Percentiles rank a stretch among this genome's conserved stretches.
phyloP scores from a whole-genome alignment of 2,329 filamentous ascomycete genomes.

The Penicillium sp. region DNA sequence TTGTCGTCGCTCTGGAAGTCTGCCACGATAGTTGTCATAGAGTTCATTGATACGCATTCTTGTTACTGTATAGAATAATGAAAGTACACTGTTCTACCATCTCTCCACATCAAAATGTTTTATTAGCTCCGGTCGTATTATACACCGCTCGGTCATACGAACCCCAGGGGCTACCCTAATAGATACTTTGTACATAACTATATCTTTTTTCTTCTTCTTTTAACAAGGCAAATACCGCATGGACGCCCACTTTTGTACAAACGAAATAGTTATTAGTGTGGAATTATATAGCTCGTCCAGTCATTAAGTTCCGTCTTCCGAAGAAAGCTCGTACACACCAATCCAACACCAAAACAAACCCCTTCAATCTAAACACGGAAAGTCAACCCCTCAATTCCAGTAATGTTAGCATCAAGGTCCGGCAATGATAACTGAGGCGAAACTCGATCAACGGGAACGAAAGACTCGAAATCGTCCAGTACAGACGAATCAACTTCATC shows the following conservation, averaged over 20 bases:
- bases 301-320: not conserved
- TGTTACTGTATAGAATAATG: constrained; percentile 8
- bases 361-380: constrained; percentile 3
- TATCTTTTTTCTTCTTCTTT: too few species aligned
- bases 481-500: constrained; percentile 4
- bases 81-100: too few species aligned
- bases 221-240: too few species aligned
- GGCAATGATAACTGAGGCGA: constrained; percentile 24
- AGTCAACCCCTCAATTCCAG: constrained; percentile 20
- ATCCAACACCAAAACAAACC: not conserved
- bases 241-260: too few species aligned
- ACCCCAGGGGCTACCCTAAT: too few species aligned
- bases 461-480: constrained; percentile 12
- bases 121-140: too few species aligned
- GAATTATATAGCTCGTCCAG: not conserved
- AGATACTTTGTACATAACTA: too few species aligned
- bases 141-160: too few species aligned
- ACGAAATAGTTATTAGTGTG: not conserved
- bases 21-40: not conserved
- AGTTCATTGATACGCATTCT: constrained; percentile 26
- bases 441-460: constrained; percentile 12
- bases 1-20: constrained; percentile 13
- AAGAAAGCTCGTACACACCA: not conserved
- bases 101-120: too few species aligned
- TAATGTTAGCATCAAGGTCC: constrained; percentile 21